These are phyloP conservation scores for Ophiocordyceps australis DNA, from an alignment of 2,329 filamentous ascomycete genomes.

Conservation along the genomic window DNA sequence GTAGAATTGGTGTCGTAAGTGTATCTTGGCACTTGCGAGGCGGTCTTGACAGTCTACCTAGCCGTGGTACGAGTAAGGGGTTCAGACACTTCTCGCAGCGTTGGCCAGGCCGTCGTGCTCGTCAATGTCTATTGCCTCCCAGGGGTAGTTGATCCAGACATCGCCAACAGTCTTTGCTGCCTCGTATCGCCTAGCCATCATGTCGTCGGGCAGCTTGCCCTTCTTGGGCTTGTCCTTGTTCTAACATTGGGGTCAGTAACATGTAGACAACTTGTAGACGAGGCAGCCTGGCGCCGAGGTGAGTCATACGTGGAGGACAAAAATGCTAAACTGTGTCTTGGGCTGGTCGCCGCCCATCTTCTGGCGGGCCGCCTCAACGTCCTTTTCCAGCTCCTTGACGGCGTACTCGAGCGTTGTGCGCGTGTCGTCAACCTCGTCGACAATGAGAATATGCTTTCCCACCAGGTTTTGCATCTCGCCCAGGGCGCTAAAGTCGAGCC, in stretches of 20 bases:
- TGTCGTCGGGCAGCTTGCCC: conserved; percentile 60
- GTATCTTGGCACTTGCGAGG: no score
- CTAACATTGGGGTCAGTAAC: conserved; percentile 17
- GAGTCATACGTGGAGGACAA: conserved; percentile 70
- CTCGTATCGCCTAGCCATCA: conserved; percentile 61
- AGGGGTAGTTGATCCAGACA: conserved; percentile 97
- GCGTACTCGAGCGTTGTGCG: conserved; percentile 89
- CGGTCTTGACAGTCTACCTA: no score
- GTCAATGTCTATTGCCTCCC: conserved; percentile 90
- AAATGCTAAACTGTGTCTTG: conserved; percentile 82
- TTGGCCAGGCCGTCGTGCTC: conserved; percentile 65
- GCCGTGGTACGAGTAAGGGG: neutral
- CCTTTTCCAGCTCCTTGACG: conserved; percentile 84
- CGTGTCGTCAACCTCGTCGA: conserved; percentile 92
- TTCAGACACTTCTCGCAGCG: conserved; percentile 12
- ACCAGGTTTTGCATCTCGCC: conserved; percentile 75
- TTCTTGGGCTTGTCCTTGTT: conserved; percentile 99
- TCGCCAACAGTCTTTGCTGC: conserved; percentile 82
- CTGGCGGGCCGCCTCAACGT: conserved; percentile 66
- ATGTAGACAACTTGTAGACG: neutral
- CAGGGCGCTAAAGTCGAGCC: conserved; percentile 78
- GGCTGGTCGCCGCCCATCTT: conserved; percentile 44
- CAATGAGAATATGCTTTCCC: conserved; percentile 80
- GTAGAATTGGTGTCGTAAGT: no score
- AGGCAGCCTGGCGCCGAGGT: conserved; percentile 2